These are phyloP conservation scores for Chaetothyriales sp. DNA, from an alignment of 2,329 filamentous ascomycete species.

Conservation along the genomic window DNA sequence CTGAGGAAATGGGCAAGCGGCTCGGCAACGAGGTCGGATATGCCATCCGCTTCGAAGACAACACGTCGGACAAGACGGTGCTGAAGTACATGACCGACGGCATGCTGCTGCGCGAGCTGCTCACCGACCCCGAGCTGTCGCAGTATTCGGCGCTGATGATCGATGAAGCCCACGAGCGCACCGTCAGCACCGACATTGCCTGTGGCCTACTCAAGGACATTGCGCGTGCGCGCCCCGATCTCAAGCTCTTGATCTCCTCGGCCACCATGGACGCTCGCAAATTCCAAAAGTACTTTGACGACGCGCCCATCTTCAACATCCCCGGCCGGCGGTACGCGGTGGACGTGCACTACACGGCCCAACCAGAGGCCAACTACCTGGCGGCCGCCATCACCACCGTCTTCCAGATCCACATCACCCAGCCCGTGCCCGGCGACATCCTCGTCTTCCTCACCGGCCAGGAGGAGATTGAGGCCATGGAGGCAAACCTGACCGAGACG, in stretches of 20 bases:
- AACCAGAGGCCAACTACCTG: conserved; percentile 88
- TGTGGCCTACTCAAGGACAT: conserved; percentile 82
- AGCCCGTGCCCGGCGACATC: conserved; percentile 69
- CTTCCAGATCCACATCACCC: conserved; percentile 86
- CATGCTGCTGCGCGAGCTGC: conserved; percentile 78
- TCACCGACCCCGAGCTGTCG: conserved; percentile 72
- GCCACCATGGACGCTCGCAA: conserved; percentile 91
- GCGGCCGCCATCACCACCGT: conserved; percentile 82
- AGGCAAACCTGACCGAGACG: conserved; percentile 72
- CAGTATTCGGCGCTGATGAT: conserved; percentile 87
- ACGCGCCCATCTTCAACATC: conserved; percentile 87
- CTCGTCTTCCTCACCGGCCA: conserved; percentile 90
- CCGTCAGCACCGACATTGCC: conserved; percentile 78
- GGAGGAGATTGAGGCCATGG: conserved; percentile 85
- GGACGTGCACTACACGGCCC: conserved; percentile 77
- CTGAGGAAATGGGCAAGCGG: conserved; percentile 83
- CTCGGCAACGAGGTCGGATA: conserved; percentile 89
- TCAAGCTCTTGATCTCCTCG: conserved; percentile 84
- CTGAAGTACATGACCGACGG: conserved; percentile 97
- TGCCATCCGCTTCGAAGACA: conserved; percentile 86
- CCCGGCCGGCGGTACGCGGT: conserved; percentile 81
- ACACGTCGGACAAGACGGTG: conserved; percentile 77
- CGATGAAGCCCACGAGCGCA: conserved; percentile 93
- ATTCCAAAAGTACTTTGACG: conserved; percentile 82
- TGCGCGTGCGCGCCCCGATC: conserved; percentile 63